Conservation (phyloP, 352 stramenopile species). For the Globisporangium solare region DNA sequence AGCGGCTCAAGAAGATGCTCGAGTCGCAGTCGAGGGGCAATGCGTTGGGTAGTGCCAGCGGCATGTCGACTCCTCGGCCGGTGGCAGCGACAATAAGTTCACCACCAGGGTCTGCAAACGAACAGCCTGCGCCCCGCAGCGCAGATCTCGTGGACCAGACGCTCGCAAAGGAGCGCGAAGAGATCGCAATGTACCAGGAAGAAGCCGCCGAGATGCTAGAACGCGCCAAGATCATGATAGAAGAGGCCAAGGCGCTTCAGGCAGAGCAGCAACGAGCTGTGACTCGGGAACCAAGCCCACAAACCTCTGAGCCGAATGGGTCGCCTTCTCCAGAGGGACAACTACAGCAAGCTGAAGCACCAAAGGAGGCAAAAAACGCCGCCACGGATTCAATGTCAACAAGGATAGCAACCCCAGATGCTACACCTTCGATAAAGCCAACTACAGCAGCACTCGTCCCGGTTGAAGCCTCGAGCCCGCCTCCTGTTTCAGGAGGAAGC, state of each 20-base stretch:
- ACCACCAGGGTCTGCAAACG: slow-evolving; percentile 3
- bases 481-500: not conserved
- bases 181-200: slow-evolving; percentile 56
- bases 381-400: no score
- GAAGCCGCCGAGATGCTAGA: slow-evolving; percentile 70
- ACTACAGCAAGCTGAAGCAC: not conserved
- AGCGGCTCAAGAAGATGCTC: slow-evolving; percentile 75
- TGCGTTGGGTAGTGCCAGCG: slow-evolving; percentile 23
- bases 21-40: slow-evolving; percentile 51
- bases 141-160: slow-evolving; percentile 6
- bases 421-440: not conserved
- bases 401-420: no score
- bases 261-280: slow-evolving; percentile 19
- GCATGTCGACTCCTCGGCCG: slow-evolving; percentile 25
- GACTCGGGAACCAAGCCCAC: slow-evolving; percentile 1
- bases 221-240: slow-evolving; percentile 67
- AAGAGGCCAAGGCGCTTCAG: slow-evolving; percentile 53
- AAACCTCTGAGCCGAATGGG: not conserved
- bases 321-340: not conserved
- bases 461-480: not conserved
- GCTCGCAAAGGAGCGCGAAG: slow-evolving; percentile 50
- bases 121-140: not conserved
- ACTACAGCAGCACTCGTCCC: not conserved
- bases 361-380: not conserved
- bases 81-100: not conserved